These are phyloP conservation scores for Cnidoscolus chayamansa DNA, from an alignment of 441 rosid genomes.

Conservation along the genomic window DNA sequence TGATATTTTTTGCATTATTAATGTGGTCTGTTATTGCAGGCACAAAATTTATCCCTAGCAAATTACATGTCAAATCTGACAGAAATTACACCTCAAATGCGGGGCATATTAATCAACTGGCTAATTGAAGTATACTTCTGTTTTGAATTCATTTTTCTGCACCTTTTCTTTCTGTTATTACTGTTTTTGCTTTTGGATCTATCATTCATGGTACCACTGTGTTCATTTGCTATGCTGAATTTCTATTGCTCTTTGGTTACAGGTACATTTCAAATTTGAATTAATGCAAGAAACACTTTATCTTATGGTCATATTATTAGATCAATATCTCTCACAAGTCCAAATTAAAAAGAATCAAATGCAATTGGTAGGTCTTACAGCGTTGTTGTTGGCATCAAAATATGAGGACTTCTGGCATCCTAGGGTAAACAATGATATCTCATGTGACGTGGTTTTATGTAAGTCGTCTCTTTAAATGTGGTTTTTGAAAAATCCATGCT, in stretches of 20 bases:
- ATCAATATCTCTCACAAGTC: conserved; percentile 77
- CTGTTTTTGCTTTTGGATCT: conserved; percentile 4
- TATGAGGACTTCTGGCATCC: conserved; percentile 98
- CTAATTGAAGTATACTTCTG: conserved; percentile 65
- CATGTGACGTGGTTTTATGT: not conserved
- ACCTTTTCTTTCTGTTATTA: not conserved
- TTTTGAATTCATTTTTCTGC: not conserved
- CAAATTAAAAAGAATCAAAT: conserved; percentile 63
- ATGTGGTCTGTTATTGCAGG: conserved; percentile 45
- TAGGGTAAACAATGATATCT: conserved; percentile 45
- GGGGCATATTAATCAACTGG: conserved; percentile 94
- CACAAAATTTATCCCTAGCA: conserved; percentile 44
- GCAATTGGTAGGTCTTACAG: conserved; percentile 89
- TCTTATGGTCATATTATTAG: conserved; percentile 68
- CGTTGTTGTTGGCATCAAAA: conserved; percentile 82
- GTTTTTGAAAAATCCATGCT: conserved; percentile 9
- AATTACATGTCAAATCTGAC: conserved; percentile 59
- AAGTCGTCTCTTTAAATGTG: not conserved
- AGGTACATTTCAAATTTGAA: conserved; percentile 86
- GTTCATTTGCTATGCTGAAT: conserved; percentile 15
- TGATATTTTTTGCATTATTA: conserved; percentile 7
- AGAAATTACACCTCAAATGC: conserved; percentile 64
- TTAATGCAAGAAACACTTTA: conserved; percentile 85
- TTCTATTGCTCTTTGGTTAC: conserved; percentile 24
- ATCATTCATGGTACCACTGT: not conserved